phyloP scores from a whole-genome alignment of 2,329 filamentous ascomycete genomes.

The Colletotrichum graminicola region DNA sequence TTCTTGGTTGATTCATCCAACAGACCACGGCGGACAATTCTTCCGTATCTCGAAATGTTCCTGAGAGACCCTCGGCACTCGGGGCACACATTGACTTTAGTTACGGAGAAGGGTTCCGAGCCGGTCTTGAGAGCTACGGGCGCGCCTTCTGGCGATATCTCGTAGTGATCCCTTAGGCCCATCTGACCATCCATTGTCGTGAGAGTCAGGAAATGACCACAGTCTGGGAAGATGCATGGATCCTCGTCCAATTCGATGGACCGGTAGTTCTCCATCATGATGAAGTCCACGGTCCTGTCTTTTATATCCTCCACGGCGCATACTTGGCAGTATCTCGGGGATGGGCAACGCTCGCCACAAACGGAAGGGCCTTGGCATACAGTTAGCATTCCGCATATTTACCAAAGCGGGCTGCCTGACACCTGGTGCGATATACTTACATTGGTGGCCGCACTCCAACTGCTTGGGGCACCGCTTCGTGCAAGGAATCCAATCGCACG shows the following conservation, averaged over 20 bases:
- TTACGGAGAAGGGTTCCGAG: conserved; percentile 62
- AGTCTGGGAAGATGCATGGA: conserved; percentile 72
- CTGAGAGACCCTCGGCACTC: conserved; percentile 70
- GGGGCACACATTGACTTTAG: conserved; percentile 66
- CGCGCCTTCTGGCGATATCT: conserved; percentile 51
- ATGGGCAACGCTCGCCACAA: conserved; percentile 74
- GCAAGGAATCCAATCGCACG: conserved; percentile 77
- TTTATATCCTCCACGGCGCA: conserved; percentile 63
- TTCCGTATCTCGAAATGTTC: conserved; percentile 70
- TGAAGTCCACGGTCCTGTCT: conserved; percentile 65
- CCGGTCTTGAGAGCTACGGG: conserved; percentile 51
- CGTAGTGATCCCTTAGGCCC: conserved; percentile 64
- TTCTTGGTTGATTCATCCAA: conserved; percentile 75
- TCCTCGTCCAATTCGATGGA: conserved; percentile 70
- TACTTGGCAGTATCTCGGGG: conserved; percentile 64
- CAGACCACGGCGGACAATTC: conserved; percentile 69
- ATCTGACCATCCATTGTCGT: conserved; percentile 72
- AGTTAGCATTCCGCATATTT: conserved; percentile 18
- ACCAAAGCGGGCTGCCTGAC: no score
- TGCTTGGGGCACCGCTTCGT: conserved; percentile 66
- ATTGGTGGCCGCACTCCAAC: conserved; percentile 72
- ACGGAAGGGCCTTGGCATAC: conserved; percentile 60
- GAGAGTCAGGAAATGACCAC: conserved; percentile 73
- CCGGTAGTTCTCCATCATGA: conserved; percentile 65
- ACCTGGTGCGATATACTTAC: conserved; percentile 47